A percentile compares a stretch with the other conserved stretches of the same genome.
phyloP scores from a whole-genome alignment of 495 filamentous ascomycete genomes.

The Aspergillus sclerotioniger region DNA sequence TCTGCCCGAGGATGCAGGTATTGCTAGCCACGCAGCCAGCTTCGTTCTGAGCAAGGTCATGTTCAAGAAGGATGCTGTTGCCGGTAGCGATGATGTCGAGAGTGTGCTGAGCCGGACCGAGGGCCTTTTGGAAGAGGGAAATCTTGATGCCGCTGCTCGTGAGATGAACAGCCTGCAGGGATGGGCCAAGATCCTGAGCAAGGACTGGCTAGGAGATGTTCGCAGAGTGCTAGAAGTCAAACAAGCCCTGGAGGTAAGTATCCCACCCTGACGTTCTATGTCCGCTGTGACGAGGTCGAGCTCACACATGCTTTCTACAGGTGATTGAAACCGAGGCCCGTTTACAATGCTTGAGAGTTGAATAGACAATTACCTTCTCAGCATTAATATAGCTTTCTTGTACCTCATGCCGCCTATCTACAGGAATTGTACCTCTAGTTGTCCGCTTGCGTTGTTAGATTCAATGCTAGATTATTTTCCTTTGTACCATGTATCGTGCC shows the following conservation, averaged over 20 bases:
- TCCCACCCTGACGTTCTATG: background rate
- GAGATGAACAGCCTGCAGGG: conserved; percentile 92
- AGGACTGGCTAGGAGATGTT: conserved; percentile 89
- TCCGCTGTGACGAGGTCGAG: background rate
- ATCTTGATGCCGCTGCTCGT: conserved; percentile 84
- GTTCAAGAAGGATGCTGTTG: conserved; percentile 88
- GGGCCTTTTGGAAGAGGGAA: conserved; percentile 83
- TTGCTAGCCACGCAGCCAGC: conserved; percentile 88
- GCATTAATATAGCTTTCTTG: conserved; percentile 36
- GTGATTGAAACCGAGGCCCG: conserved; percentile 52
- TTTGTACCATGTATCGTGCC: conserved; percentile 16
- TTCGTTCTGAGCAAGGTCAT: conserved; percentile 84
- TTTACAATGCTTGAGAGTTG: conserved; percentile 49
- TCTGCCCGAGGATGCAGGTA: conserved; percentile 87
- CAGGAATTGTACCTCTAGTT: conserved; percentile 49
- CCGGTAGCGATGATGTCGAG: conserved; percentile 89
- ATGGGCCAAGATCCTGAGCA: conserved; percentile 90
- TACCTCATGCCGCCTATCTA: conserved; percentile 34
- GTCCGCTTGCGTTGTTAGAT: conserved; percentile 40
- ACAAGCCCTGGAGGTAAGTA: conserved; percentile 88
- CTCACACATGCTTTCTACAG: conserved; percentile 30
- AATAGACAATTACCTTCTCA: conserved; percentile 38
- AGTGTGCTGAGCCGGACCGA: conserved; percentile 87
- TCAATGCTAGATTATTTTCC: conserved; percentile 45
- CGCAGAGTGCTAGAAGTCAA: conserved; percentile 88